These are phyloP conservation scores for Fermentozyma sake DNA, from an alignment of 1,139 yeast species.

Conservation along the genomic window DNA sequence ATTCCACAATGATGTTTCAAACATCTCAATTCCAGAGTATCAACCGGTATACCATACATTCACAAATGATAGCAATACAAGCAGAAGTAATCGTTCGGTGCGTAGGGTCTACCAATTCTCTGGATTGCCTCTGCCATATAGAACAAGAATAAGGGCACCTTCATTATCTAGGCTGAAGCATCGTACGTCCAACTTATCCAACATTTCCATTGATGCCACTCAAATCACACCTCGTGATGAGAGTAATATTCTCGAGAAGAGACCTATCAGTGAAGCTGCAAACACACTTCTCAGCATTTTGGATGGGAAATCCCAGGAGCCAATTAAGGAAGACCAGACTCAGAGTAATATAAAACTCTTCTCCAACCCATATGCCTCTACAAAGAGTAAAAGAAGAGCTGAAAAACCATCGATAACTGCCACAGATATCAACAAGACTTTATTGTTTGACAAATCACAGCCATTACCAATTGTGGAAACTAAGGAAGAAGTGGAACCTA, in stretches of 20 bases:
- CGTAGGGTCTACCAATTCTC: conserved; percentile 59
- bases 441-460: conserved; percentile 31
- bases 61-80: conserved; percentile 22
- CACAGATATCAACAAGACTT: conserved; percentile 33
- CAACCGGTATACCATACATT: conserved; percentile 32
- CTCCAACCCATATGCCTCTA: conserved; percentile 51
- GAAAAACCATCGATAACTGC: conserved; percentile 21
- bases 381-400: conserved; percentile 15
- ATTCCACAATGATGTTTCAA: conserved; percentile 6
- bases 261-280: conserved; percentile 59
- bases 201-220: conserved; percentile 1
- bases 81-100: conserved; percentile 30
- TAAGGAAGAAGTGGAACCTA: background rate
- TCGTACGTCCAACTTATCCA: conserved; percentile 6
- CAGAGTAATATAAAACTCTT: conserved; percentile 24
- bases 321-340: conserved; percentile 7
- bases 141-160: conserved; percentile 44
- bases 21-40: conserved; percentile 36
- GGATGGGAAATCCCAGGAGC: conserved; percentile 29
- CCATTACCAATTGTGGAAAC: conserved; percentile 13
- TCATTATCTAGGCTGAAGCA: conserved; percentile 3
- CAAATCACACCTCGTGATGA: background rate
- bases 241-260: too few species aligned
- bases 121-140: conserved; percentile 62
- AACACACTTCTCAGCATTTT: conserved; percentile 59